Evolutionary conservation across 495 filamentous ascomycete species (phyloP).

Genomic region (Tuber melanosporum): DNA sequence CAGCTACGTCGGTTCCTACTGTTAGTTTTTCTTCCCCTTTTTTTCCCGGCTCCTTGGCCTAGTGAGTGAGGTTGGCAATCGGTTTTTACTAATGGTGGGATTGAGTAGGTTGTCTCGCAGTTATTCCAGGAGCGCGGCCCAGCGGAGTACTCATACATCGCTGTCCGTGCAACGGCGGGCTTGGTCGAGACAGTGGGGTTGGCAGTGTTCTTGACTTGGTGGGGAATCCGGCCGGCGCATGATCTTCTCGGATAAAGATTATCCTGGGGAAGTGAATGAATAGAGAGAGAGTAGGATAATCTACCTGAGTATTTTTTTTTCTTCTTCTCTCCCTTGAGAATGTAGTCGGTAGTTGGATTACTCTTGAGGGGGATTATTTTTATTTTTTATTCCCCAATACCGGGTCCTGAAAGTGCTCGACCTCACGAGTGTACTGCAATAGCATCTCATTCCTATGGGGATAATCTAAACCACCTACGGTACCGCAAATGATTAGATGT

Average conservation of each 20-base stretch:
- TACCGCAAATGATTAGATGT: background rate
- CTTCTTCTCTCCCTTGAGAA: background rate
- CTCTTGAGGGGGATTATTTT: background rate
- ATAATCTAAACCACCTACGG: background rate
- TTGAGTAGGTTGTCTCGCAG: constrained; percentile 73
- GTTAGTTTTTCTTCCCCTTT: constrained; percentile 51
- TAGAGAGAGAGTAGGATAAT: background rate
- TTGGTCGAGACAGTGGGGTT: constrained; percentile 90
- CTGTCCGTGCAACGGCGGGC: constrained; percentile 72
- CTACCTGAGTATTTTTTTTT: background rate
- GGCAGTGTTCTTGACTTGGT: constrained; percentile 88
- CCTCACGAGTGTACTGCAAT: background rate
- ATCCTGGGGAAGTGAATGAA: background rate
- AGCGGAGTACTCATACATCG: constrained; percentile 64
- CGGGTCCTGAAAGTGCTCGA: too few species aligned
- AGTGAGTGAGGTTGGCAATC: background rate
- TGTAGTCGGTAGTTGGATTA: background rate
- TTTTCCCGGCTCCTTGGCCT: background rate
- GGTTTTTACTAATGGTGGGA: background rate
- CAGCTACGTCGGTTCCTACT: constrained; percentile 77
- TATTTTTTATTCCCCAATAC: background rate
- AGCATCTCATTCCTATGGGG: background rate
- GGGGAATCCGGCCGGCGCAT: constrained; percentile 73
- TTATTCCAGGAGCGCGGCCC: constrained; percentile 85
- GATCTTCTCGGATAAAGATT: constrained; percentile 34